Percentiles rank a stretch among this genome's conserved stretches.
Evolutionary conservation across 2,329 filamentous ascomycete species (phyloP).

Genomic region (Aureobasidium sp.): DNA sequence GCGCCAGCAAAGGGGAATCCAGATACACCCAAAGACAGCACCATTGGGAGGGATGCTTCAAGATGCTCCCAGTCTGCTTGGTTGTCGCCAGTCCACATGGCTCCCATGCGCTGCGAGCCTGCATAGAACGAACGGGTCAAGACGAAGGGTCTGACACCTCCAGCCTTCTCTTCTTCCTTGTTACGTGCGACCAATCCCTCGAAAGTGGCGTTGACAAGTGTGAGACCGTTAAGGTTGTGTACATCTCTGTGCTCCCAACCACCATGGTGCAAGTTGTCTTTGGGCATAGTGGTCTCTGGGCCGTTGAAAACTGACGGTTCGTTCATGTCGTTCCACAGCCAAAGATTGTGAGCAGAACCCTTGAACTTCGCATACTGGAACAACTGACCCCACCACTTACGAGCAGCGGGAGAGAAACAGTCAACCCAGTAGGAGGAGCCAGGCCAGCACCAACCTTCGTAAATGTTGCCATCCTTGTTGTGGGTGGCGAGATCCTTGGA

Average conservation of each 20-base stretch:
- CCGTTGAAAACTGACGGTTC: conserved; percentile 98
- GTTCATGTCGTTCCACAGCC: conserved; percentile 99
- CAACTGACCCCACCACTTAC: conserved; percentile 81
- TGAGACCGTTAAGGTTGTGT: conserved; percentile 93
- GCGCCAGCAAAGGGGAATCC: conserved; percentile 92
- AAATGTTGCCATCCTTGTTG: conserved; percentile 82
- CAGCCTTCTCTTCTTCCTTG: conserved; percentile 59
- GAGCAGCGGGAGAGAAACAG: conserved; percentile 84
- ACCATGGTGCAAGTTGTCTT: conserved; percentile 87
- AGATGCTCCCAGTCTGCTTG: conserved; percentile 88
- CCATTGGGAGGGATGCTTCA: conserved; percentile 87
- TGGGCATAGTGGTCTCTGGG: conserved; percentile 96
- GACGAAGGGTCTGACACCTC: conserved; percentile 64
- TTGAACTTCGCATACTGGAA: conserved; percentile 87
- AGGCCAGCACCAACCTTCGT: conserved; percentile 98
- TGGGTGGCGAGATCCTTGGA: conserved; percentile 77
- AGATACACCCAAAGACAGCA: conserved; percentile 82
- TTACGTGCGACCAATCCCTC: conserved; percentile 76
- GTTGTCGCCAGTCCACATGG: conserved; percentile 99
- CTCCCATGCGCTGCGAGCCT: conserved; percentile 79
- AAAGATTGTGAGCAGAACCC: conserved; percentile 76
- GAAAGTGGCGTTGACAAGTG: conserved; percentile 89
- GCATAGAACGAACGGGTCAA: conserved; percentile 89
- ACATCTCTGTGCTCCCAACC: conserved; percentile 96
- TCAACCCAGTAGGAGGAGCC: conserved; percentile 96